Percentiles rank a stretch among this genome's conserved stretches.
Evolutionary conservation across 495 filamentous ascomycete genomes (phyloP).

Genomic region (Penicillium psychrofluorescens): DNA sequence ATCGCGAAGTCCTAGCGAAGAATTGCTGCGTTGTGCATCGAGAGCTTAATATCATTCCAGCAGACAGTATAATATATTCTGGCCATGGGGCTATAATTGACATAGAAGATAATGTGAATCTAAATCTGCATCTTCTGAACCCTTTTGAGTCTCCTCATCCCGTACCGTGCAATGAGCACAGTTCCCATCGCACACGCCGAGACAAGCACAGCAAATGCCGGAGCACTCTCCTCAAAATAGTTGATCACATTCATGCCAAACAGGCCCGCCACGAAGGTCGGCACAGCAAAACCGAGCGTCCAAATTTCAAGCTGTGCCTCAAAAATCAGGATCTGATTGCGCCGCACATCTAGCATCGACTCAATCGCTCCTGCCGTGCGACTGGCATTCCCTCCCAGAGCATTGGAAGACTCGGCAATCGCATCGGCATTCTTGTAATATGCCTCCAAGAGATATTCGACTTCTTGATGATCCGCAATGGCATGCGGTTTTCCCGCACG

Average conservation of each 20-base stretch:
- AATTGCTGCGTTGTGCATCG: too few species aligned
- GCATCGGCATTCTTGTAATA: slow-evolving; percentile 25
- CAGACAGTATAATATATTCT: too few species aligned
- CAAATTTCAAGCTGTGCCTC: slow-evolving; percentile 25
- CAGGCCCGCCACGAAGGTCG: slow-evolving; percentile 23
- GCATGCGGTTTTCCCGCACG: slow-evolving; percentile 19
- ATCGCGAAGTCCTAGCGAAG: too few species aligned
- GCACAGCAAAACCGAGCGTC: slow-evolving; percentile 22
- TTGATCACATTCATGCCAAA: slow-evolving; percentile 32
- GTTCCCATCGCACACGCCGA: slow-evolving; percentile 10
- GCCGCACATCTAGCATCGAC: slow-evolving; percentile 22
- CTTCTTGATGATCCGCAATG: slow-evolving; percentile 23
- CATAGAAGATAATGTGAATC: background rate
- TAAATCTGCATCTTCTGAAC: slow-evolving; percentile 15
- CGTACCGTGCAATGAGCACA: slow-evolving; percentile 10
- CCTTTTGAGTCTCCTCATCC: slow-evolving; percentile 14
- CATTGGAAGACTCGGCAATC: slow-evolving; percentile 16
- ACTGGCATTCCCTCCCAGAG: slow-evolving; percentile 15
- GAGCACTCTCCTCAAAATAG: slow-evolving; percentile 18
- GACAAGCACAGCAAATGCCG: slow-evolving; percentile 17
- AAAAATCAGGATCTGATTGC: slow-evolving; percentile 30
- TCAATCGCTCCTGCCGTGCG: slow-evolving; percentile 19
- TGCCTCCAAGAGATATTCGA: slow-evolving; percentile 28
- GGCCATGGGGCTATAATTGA: too few species aligned
- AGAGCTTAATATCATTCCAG: too few species aligned